These are phyloP conservation scores for Camellia japonica DNA, from an alignment of 148 eudicot species.

Conservation along the genomic window DNA sequence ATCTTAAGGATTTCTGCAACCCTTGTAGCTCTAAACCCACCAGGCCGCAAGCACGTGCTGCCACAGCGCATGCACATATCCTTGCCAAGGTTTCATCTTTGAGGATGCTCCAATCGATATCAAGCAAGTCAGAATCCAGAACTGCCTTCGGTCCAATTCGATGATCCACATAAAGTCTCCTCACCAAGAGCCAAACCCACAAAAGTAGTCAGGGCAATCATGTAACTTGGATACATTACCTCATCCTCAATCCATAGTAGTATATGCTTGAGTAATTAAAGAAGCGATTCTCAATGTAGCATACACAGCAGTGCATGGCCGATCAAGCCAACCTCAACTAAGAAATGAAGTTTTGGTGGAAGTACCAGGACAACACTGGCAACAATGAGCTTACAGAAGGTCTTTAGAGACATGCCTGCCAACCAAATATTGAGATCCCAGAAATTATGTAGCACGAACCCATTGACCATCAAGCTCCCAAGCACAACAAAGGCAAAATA, in stretches of 20 bases:
- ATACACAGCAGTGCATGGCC: conserved; percentile 77
- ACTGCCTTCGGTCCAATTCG: conserved; percentile 76
- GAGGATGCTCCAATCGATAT: conserved; percentile 67
- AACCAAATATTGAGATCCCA: conserved; percentile 98
- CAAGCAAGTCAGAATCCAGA: conserved; percentile 79
- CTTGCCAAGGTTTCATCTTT: conserved; percentile 94
- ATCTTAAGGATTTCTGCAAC: conserved; percentile 99
- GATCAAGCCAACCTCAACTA: conserved; percentile 79
- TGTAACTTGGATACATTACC: conserved; percentile 93
- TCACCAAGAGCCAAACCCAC: conserved; percentile 76
- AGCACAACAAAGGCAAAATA: no score
- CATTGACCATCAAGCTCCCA: conserved; percentile 84
- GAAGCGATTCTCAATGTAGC: conserved; percentile 91
- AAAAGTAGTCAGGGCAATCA: conserved; percentile 75
- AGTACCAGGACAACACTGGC: conserved; percentile 74
- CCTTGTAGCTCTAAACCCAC: conserved; percentile 98
- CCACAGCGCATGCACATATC: conserved; percentile 76
- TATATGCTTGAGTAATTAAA: conserved; percentile 82
- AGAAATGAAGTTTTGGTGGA: conserved; percentile 67
- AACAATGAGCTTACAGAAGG: conserved; percentile 87
- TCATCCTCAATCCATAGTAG: conserved; percentile 90
- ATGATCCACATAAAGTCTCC: conserved; percentile 66
- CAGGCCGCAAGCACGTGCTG: conserved; percentile 99
- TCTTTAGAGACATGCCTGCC: conserved; percentile 94
- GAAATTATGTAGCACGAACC: conserved; percentile 95